Percentiles rank a stretch among this genome's conserved stretches.
phyloP scores from a whole-genome alignment of 805 yeast genomes.

The Myxozyma monticola region DNA sequence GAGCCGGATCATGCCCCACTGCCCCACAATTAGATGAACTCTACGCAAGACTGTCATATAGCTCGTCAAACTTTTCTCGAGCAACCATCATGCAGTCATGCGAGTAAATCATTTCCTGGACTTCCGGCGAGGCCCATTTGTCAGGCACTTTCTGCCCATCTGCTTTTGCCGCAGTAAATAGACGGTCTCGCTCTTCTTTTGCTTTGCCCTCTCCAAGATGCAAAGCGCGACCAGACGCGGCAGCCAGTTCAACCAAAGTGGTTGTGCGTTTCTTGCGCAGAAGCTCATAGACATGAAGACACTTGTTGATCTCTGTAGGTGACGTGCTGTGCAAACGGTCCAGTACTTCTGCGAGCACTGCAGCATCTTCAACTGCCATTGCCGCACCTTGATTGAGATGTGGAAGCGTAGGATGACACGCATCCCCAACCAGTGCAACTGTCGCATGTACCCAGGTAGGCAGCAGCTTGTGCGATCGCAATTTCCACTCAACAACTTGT shows the following conservation, averaged over 20 bases:
- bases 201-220: constrained; percentile 2
- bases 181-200: not conserved
- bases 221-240: not conserved
- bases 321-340: not conserved
- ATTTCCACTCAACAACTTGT: constrained; percentile 33
- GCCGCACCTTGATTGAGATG: constrained; percentile 38
- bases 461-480: constrained; percentile 33
- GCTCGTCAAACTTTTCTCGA: not conserved
- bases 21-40: not conserved
- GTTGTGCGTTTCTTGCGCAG: constrained; percentile 9
- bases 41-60: not conserved
- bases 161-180: not conserved
- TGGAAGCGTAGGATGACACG: constrained; percentile 42
- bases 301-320: not conserved
- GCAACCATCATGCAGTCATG: constrained; percentile 1
- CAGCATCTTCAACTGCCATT: constrained; percentile 38
- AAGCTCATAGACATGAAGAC: constrained; percentile 2
- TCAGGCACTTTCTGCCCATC: not conserved
- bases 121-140: not conserved
- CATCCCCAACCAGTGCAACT: constrained; percentile 41
- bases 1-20: too few species aligned
- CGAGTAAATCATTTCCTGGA: constrained; percentile 1
- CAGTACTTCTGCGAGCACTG: constrained; percentile 16
- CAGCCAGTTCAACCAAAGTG: not conserved
- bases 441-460: constrained; percentile 36